Evolutionary conservation across 2,329 filamentous ascomycete genomes (phyloP), one percentile per base, ranked within the genome.

Genomic region (Celoporthe dispersa): DNA sequence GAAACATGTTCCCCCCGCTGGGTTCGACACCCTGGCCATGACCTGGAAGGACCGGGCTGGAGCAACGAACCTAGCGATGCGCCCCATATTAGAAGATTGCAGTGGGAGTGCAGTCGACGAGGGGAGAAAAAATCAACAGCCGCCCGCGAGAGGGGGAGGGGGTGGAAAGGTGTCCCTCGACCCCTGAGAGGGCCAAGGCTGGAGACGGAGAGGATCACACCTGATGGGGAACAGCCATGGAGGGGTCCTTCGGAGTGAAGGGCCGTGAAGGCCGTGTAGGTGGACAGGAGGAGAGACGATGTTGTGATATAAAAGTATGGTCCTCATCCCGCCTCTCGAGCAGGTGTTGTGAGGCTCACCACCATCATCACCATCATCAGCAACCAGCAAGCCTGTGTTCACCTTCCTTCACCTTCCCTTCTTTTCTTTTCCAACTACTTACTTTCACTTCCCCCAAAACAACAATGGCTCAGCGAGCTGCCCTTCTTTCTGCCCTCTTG

Each of bases 401-500:
- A 64, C 63, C 59, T 31, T 37, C 57, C 57, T 53, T 67, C 28
- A 64, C 67, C 57, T 64, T 67, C 67, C n/a, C 69, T 71, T 57
- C 51, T 39, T 39, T 39, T 39, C 4, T 12, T 39, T 39, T 12
- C 70, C 51, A 71, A 69, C 70, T 69, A 67, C 25, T 51, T 62
- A 67, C 70, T 48, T 63, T 69, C 70, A 57, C 60, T 71, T 67
- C 59, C 25, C 25, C 12, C 22, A 62, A 71, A 63, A 64, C 8
- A 19, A 48, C 44, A 48, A 71, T 69, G 70, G 70, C 70, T 64
- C 68, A 70, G 65, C 70, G 70, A 68, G 68, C 70, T 66, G 70
- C 66, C 66, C 68, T 72, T 68, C 75, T 83, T 73, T 74, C 79
- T 70, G 80, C 81, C 72, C 78, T 86, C 70, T 76, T 85, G 74